Evolutionary conservation across 352 stramenopile genomes (phyloP).

Genomic region (Phytophthora pisi): DNA sequence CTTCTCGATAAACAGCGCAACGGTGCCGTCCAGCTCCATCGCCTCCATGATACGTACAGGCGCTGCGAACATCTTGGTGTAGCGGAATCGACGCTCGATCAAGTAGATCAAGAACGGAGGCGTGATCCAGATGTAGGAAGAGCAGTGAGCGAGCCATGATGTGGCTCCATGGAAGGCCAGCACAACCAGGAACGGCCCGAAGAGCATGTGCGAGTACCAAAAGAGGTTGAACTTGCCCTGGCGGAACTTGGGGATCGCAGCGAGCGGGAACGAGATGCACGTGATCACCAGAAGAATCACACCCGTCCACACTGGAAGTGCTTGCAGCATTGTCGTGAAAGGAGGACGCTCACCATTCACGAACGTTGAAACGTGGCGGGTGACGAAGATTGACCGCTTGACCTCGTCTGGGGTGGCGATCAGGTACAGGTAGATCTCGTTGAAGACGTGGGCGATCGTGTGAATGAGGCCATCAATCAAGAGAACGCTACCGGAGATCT

Average conservation of each 20-base stretch:
- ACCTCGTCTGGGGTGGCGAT: slow-evolving; percentile 63
- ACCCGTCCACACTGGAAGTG: slow-evolving; percentile 62
- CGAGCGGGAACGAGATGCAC: slow-evolving; percentile 60
- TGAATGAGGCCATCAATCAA: slow-evolving; percentile 60
- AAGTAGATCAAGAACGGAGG: slow-evolving; percentile 69
- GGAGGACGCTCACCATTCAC: slow-evolving; percentile 46
- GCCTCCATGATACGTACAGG: slow-evolving; percentile 61
- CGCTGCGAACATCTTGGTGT: slow-evolving; percentile 63
- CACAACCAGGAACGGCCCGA: slow-evolving; percentile 67
- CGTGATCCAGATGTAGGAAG: slow-evolving; percentile 59
- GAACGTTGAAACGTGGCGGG: slow-evolving; percentile 49
- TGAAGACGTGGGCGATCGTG: slow-evolving; percentile 62
- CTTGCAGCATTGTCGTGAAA: slow-evolving; percentile 60
- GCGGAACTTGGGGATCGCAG: slow-evolving; percentile 67
- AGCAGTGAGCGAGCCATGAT: slow-evolving; percentile 57
- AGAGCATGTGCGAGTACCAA: slow-evolving; percentile 79
- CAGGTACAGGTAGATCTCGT: slow-evolving; percentile 74
- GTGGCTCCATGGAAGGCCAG: slow-evolving; percentile 59
- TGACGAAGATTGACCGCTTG: slow-evolving; percentile 56
- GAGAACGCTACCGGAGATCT: slow-evolving; percentile 60
- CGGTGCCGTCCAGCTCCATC: slow-evolving; percentile 51
- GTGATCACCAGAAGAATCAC: slow-evolving; percentile 66
- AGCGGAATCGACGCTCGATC: slow-evolving; percentile 61
- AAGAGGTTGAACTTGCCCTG: slow-evolving; percentile 75
- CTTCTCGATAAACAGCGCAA: slow-evolving; percentile 71